Evolutionary conservation across 2,329 filamentous ascomycete species (phyloP).

Genomic region (Neofusicoccum laricinum): DNA sequence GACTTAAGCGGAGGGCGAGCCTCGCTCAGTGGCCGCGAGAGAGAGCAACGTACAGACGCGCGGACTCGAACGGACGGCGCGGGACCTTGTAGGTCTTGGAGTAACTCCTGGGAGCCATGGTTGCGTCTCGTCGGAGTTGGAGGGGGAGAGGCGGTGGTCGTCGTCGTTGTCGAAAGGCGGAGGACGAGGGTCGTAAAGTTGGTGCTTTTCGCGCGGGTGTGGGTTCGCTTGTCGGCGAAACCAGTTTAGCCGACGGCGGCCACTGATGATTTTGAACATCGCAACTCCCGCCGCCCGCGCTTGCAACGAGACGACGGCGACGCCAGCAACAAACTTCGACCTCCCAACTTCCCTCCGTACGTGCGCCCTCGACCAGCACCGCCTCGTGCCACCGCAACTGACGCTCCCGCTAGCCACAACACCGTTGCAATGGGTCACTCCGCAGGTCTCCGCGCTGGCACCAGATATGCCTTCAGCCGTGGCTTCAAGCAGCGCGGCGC

Average conservation of each 20-base stretch:
- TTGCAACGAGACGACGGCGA: constrained; percentile 10
- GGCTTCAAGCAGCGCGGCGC: constrained; percentile 93
- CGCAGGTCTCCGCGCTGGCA: constrained; percentile 45
- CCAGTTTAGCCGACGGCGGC: background rate
- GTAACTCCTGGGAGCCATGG: constrained; percentile 65
- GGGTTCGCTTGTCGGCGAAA: constrained; percentile 15
- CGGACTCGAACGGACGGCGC: constrained; percentile 97
- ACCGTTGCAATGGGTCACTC: constrained; percentile 53
- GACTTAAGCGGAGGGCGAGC: constrained; percentile 96
- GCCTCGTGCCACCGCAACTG: background rate
- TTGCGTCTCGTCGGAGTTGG: constrained; percentile 10
- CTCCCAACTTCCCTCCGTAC: constrained; percentile 10
- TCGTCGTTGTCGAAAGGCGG: constrained; percentile 31
- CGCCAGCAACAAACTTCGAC: constrained; percentile 11
- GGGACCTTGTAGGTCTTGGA: constrained; percentile 99
- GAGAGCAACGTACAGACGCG: constrained; percentile 88
- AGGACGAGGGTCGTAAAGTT: background rate
- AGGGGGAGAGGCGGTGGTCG: background rate
- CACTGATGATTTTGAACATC: constrained; percentile 13
- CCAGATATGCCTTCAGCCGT: constrained; percentile 68
- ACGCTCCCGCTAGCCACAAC: constrained; percentile 11
- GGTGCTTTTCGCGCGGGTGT: constrained; percentile 5
- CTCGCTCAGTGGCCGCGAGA: constrained; percentile 90
- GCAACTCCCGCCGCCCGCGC: background rate
- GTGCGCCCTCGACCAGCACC: background rate